These are phyloP conservation scores for Aspergillus avenaceus DNA, from an alignment of 495 filamentous ascomycete species.

Conservation along the genomic window DNA sequence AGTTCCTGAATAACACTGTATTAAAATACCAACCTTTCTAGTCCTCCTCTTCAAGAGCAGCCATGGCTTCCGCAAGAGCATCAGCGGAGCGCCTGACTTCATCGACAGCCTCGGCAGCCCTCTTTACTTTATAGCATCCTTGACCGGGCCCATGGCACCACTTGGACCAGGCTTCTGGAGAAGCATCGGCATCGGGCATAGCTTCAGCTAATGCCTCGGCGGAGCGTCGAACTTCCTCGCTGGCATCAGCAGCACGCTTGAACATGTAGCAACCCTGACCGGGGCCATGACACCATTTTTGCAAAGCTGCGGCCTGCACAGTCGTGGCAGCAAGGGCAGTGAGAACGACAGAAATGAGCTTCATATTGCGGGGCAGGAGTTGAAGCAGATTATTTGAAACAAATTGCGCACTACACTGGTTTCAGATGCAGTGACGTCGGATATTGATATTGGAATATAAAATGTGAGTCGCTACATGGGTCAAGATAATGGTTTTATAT, in stretches of 20 bases:
- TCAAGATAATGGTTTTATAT: constrained; percentile 5
- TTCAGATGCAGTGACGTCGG: neutral
- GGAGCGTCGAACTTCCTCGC: constrained; percentile 42
- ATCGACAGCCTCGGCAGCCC: constrained; percentile 36
- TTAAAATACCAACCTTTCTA: constrained; percentile 1
- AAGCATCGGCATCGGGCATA: constrained; percentile 30
- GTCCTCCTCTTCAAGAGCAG: constrained; percentile 28
- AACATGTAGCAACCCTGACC: constrained; percentile 28
- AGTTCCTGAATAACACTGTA: too few species aligned
- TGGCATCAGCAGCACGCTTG: constrained; percentile 32
- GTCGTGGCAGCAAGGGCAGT: constrained; percentile 35
- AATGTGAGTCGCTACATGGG: constrained; percentile 4
- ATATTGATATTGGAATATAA: neutral
- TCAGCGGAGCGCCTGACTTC: constrained; percentile 36
- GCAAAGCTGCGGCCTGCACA: constrained; percentile 30
- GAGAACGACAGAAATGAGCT: constrained; percentile 37
- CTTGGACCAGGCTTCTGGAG: constrained; percentile 24
- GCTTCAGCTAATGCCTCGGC: constrained; percentile 48
- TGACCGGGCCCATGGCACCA: constrained; percentile 41
- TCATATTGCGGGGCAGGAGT: constrained; percentile 47
- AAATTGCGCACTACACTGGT: too few species aligned
- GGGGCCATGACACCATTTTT: constrained; percentile 32
- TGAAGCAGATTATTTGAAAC: too few species aligned
- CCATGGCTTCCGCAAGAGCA: constrained; percentile 37
- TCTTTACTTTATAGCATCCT: constrained; percentile 43